Evolutionary conservation across 1,284 basidiomycete species (phyloP), one percentile per base, ranked within the genome.

Genomic region (Ganoderma multipileum): DNA sequence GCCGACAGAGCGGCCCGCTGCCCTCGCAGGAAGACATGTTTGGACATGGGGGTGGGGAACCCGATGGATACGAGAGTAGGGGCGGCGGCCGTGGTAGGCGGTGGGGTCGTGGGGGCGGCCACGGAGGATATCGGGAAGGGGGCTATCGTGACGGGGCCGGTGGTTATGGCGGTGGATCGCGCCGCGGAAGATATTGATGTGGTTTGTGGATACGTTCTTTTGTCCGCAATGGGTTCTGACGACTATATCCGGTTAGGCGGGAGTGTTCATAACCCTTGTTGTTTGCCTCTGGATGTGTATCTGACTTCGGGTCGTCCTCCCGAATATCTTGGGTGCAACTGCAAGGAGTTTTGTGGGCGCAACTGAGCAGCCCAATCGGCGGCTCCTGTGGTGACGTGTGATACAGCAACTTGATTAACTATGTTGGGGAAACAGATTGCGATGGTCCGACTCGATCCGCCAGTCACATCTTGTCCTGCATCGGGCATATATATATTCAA

Each of bases 21-120:
- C 81, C 79, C 1, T 72, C 78, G 11, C 83, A 84, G 71, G 81
- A 83, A 50, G 84, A 86, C 55, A 79, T 85, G 78, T 81, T 83
- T 47, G 75, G 79, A 18, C 74, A 76, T 65, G 71, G 65, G 60
- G 68, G 16, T 41, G 73, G n/a, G 63, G 71, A 20, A 65, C 69
- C 39, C 23, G 62, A 69, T n/a, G 61, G 12, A 36, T 41, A 63
- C 16, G 65, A 50, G 28, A 59, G 59, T 33, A 50, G 52, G 18
- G 39, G 41, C 16, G 39, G 41, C 16, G 62, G 65, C 33, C 66
- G 70, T 8, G 68, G 67, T 1, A 61, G 67, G 30, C 64, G 69
- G 14, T 70, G 68, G 71, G 66, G 68, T 8, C 60, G 67, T 11
- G 64, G 69, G 9, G 44, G 44, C n/a, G 44, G 44, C 8, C 44